Conservation (phyloP, 345 rosid species). For the Odontarrhena argentea region DNA sequence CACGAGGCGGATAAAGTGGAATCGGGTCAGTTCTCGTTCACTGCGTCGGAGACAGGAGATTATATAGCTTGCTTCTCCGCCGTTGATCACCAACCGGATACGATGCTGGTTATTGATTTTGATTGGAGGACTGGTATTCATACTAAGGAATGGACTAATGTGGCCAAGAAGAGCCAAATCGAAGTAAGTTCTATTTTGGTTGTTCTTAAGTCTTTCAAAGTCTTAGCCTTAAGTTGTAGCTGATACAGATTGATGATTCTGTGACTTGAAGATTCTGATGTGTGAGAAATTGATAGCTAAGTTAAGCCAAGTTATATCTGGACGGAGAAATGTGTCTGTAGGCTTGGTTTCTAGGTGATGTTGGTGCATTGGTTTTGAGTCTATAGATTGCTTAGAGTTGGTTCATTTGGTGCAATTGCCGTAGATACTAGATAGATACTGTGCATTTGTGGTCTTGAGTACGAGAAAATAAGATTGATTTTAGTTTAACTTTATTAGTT, state of each 20-base stretch:
- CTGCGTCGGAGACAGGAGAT: conserved; percentile 76
- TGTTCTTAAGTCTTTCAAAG: background rate
- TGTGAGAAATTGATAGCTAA: conserved; percentile 18
- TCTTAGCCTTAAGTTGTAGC: conserved; percentile 9
- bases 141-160: conserved; percentile 81
- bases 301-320: conserved; percentile 7
- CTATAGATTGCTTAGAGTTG: background rate
- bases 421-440: background rate
- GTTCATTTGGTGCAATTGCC: background rate
- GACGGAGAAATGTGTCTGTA: conserved; percentile 3
- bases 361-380: conserved; percentile 14
- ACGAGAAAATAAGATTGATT: conserved; percentile 4
- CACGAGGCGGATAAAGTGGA: conserved; percentile 69
- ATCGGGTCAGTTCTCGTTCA: conserved; percentile 75
- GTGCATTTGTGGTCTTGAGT: background rate
- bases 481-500: background rate
- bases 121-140: conserved; percentile 89
- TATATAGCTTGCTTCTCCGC: conserved; percentile 75
- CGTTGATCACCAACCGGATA: conserved; percentile 55
- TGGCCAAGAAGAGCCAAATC: conserved; percentile 86
- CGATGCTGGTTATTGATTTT: conserved; percentile 60
- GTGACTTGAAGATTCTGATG: background rate
- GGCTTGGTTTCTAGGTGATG: conserved; percentile 13
- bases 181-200: conserved; percentile 56
- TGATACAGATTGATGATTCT: conserved; percentile 15